Evolutionary conservation across 2,329 filamentous ascomycete species (phyloP).

Genomic region (Diaporthe sp.): DNA sequence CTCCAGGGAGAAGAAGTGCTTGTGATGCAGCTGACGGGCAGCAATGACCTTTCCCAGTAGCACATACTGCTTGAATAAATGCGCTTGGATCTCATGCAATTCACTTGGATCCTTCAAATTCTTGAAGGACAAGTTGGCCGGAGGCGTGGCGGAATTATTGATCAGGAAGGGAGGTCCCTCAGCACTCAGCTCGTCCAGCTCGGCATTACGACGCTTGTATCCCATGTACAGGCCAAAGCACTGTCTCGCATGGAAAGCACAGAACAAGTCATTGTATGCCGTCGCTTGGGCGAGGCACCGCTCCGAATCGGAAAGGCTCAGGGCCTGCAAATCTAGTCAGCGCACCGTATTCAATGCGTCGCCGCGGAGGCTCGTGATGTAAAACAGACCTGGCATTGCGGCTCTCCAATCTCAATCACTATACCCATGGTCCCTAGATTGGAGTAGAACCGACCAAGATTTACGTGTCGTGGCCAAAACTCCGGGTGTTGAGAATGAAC

Average conservation of each 20-base stretch:
- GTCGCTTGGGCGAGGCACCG: constrained; percentile 52
- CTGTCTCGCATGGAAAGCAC: constrained; percentile 55
- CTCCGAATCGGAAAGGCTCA: constrained; percentile 53
- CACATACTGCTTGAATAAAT: constrained; percentile 52
- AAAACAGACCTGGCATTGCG: constrained; percentile 9
- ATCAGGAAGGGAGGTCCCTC: constrained; percentile 53
- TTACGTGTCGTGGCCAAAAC: background rate
- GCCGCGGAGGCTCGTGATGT: background rate
- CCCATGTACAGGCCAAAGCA: constrained; percentile 60
- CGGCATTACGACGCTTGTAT: constrained; percentile 61
- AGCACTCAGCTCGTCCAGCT: constrained; percentile 53
- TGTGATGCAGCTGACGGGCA: constrained; percentile 43
- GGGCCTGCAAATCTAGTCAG: constrained; percentile 40
- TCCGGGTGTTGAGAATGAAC: background rate
- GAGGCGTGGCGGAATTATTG: constrained; percentile 46
- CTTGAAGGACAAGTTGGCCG: constrained; percentile 55
- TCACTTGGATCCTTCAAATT: constrained; percentile 51
- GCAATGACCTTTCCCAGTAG: constrained; percentile 42
- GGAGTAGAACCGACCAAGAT: background rate
- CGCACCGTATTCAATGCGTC: background rate
- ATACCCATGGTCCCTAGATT: background rate
- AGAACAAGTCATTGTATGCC: constrained; percentile 56
- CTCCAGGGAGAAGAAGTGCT: constrained; percentile 47
- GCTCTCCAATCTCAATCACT: background rate
- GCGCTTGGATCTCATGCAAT: constrained; percentile 54